Base-by-base conservation (phyloP, 169 alveolate species). In the Theileria orientalis region DNA sequence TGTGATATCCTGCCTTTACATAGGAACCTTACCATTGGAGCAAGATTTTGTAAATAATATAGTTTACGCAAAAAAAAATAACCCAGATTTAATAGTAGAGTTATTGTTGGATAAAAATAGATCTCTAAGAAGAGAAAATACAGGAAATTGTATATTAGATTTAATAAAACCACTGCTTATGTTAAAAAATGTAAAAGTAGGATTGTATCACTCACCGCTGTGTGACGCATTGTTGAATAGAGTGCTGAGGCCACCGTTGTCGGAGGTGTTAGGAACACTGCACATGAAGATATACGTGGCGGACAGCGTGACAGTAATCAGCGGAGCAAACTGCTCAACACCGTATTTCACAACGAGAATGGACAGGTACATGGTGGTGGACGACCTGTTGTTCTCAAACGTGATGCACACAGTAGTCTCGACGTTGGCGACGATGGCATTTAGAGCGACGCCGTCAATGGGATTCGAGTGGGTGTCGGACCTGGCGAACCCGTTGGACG, bases 211-310 rank as follows among this genome's bases (percentile, higher is more conserved):
- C 64, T 84, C 83, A 35, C 94, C 94, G 21, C 73, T 85, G 67
- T 46, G 78, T 23, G 92, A 88, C 40, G 69, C 85, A 44, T 41
- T 82, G 14, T 30, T 61, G 42, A 75, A 83, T 57, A 85, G 79
- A 27, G 63, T 89, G 23, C 7, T 83, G 54, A 88, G 83, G 35
- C 66, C 86, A 23, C 88, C 92, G 49, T 77, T 41, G 3, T 78
- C 87, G 70, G 94, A 89, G 62, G 84, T 90, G 46, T 66, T 89
- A 19, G 94, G 94, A 29, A 85, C 86, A 6, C 71, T 89, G 90
- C 94, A 89, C 62, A 76, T 89, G 85, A 89, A 89, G 76, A 72
- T 77, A 5, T 89, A 44, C 84, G 84, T 85, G 9, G 85, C 85
- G 32, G 94, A 89, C 44, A 85, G 83, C 51, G 63, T 21, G 57